Base-by-base conservation (phyloP, 2,329 filamentous ascomycete species). In the Microsporum canis region DNA sequence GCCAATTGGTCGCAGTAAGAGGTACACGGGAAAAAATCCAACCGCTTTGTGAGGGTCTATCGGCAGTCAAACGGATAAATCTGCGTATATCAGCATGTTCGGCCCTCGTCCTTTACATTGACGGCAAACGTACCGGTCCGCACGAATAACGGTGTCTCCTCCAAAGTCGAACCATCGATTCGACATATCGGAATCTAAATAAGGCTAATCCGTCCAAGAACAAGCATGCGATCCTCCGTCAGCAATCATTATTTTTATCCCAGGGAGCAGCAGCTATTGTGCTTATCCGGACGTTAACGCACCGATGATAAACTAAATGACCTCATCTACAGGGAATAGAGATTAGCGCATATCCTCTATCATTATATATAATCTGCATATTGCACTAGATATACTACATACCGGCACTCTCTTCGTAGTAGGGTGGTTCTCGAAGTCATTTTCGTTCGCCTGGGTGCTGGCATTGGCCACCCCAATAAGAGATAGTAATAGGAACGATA, bases 111-210 rank as follows among this genome's bases (percentile, higher is more conserved):
- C 59, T 34, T 62, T 33, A 45, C 6, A n/a, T 29, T 34, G 29
- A 27, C n/a, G 34, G 27, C 39, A 43, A 23, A 23, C 64, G 63
- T 72, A 80, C 78, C 83, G 80, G 71, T 88, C 85, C 64, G 84
- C 82, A 66, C 85, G 81, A 70, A 96, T 83, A 69, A 99, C 87
- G 45, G 92, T 90, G 78, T 96, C 91, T 72, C 92, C 94, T 72
- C 94, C 94, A 82, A 95, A 99, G 78, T 99, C 94, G 77, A 92
- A 99, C 92, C 94, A 99, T 73, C 94, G 87, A 78, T 89, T 96
- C 78, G 95, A 88, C 87, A 97, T 91, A 75, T 97, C 94, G 63
- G 91, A 94, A 78, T 99, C 94, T 69, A 99, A 85, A 77, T 96
- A 99, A 64, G 94, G 94, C 88, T 96, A 71, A 39, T 39, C 27